Base-by-base conservation (phyloP, 2,329 filamentous ascomycete genomes). In the Sporothrix luriei region DNA sequence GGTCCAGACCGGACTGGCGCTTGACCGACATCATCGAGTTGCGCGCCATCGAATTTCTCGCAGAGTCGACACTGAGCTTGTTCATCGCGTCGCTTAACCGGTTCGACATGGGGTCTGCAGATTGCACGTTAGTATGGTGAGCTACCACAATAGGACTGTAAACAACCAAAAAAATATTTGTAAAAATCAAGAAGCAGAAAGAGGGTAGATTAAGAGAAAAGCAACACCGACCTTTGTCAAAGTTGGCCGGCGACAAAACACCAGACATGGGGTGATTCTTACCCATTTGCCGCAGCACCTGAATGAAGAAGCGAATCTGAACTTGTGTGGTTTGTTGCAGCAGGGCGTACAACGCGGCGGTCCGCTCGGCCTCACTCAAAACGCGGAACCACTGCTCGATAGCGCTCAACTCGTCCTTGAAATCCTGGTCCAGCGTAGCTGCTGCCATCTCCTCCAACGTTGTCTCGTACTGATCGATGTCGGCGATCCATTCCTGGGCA, bases 361-460 rank as follows among this genome's bases (percentile, higher is more conserved):
- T 99, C 73, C 95, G 88, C 82, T 99, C 95, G 38, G 95, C 94
- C 82, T 98, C 95, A 77, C 94, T 98, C 73, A 99, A 84, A 68
- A 99, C 95, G 72, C 94, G 91, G 81, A 99, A 99, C 95, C 95
- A 99, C 84, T 99, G 95, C 82, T 99, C 95, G 77, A 99, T 99
- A 75, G 95, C 95, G 78, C 93, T 97, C 72, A 99, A 87, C 81
- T 99, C 95, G 80, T 98, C 95, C 83, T 99, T 99, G 85, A 99
- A 99, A 78, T 99, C 95, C 83, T 99, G 95, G 78, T 99, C 95
- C 68, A 98, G 84, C n/a, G 95, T 98, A 38, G 95, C 95, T 43
- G 94, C 94, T 55, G 95, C 95, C 95, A 99, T 99, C 79, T 99
- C 95, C 80, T 98, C 95, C 76, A 99, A 82, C 1, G 95, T 99